A percentile compares a stretch with the other conserved stretches of the same genome.
phyloP scores from a whole-genome alignment of 2,329 filamentous ascomycete genomes.

The Gliomastix tumulicola region DNA sequence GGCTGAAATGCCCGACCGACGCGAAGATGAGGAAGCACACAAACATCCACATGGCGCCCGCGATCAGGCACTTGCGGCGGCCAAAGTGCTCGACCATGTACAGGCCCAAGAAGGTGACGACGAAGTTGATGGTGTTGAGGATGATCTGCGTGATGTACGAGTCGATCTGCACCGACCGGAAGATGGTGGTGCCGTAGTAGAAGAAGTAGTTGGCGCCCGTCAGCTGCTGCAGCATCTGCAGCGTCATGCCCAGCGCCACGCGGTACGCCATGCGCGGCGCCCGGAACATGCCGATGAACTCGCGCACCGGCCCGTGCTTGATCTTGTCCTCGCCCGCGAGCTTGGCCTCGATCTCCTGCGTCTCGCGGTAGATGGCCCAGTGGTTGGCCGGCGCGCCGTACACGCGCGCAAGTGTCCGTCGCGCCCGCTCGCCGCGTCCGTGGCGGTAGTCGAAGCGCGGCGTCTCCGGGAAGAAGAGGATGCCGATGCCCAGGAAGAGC shows the following conservation, averaged over 20 bases:
- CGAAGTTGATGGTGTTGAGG: slow-evolving; percentile 59
- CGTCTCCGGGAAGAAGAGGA: slow-evolving; percentile 44
- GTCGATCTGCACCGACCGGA: slow-evolving; percentile 39
- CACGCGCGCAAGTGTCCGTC: slow-evolving; percentile 37
- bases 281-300: slow-evolving; percentile 54
- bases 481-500: slow-evolving; percentile 37
- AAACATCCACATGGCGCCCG: slow-evolving; percentile 55
- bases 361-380: slow-evolving; percentile 36
- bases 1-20: slow-evolving; percentile 41
- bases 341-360: slow-evolving; percentile 47
- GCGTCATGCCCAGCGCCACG: slow-evolving; percentile 48
- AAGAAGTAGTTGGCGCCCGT: slow-evolving; percentile 61
- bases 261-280: slow-evolving; percentile 59
- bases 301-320: slow-evolving; percentile 30
- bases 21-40: slow-evolving; percentile 54
- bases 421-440: slow-evolving; percentile 38
- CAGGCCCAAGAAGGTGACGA: slow-evolving; percentile 60
- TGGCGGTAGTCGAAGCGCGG: slow-evolving; percentile 43
- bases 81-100: slow-evolving; percentile 64
- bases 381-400: slow-evolving; percentile 37
- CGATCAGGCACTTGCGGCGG: slow-evolving; percentile 55
- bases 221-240: slow-evolving; percentile 63
- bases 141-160: slow-evolving; percentile 63
- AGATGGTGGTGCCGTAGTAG: slow-evolving; percentile 53
- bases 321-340: slow-evolving; percentile 37